phyloP scores from a whole-genome alignment of 768 basidiomycete species.

The Mycena capillaripes region DNA sequence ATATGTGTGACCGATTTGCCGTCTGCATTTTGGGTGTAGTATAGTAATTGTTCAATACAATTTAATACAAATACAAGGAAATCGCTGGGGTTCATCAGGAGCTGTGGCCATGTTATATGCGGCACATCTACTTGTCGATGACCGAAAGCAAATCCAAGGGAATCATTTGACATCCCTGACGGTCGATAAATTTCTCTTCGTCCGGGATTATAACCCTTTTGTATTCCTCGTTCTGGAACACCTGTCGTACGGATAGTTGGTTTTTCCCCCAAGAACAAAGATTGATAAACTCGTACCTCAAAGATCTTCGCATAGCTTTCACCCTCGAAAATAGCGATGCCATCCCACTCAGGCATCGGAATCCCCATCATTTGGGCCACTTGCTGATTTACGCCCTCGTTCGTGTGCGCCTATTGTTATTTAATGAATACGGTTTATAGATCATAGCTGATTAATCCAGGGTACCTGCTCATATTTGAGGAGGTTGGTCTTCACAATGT shows the following conservation, averaged over 20 bases:
- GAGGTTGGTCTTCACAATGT: conserved; percentile 49
- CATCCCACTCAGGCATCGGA: conserved; percentile 14
- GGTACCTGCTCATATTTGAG: conserved; percentile 53
- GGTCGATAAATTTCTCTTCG: conserved; percentile 1
- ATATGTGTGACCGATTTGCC: neutral
- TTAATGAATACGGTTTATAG: neutral
- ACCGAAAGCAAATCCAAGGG: conserved; percentile 16
- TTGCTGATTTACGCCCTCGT: neutral
- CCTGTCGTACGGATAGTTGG: no score
- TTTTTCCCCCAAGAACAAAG: no score
- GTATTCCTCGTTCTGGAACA: conserved; percentile 12
- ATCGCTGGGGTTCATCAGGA: no score
- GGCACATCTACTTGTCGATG: neutral
- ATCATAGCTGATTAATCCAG: neutral
- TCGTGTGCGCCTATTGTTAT: conserved; percentile 3
- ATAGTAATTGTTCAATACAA: neutral
- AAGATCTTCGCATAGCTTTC: conserved; percentile 25
- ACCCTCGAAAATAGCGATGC: conserved; percentile 22
- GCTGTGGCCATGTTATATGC: no score
- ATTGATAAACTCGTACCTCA: no score
- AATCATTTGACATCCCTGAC: neutral
- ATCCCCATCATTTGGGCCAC: neutral
- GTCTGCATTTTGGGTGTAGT: conserved; percentile 15
- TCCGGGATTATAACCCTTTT: neutral
- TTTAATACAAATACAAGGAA: neutral